These are phyloP conservation scores for Phytophthora brassicae DNA, from an alignment of 352 stramenopile species.

Conservation along the genomic window DNA sequence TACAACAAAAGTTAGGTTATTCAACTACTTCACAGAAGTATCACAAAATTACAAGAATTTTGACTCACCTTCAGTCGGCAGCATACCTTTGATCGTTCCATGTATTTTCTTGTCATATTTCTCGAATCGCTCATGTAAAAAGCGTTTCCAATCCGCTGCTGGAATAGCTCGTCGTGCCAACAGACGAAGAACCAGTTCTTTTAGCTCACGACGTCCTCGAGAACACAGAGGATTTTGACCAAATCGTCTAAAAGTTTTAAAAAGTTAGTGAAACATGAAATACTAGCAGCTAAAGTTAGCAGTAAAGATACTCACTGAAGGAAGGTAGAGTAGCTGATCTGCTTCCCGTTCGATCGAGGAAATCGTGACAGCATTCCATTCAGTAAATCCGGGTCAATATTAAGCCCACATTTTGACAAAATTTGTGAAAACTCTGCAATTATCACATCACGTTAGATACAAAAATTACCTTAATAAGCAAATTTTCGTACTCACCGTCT, in stretches of 20 bases:
- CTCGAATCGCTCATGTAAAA: slow-evolving; percentile 38
- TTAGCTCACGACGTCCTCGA: slow-evolving; percentile 44
- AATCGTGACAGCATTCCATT: slow-evolving; percentile 57
- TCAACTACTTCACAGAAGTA: not conserved
- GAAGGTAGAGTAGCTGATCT: slow-evolving; percentile 48
- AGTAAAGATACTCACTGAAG: slow-evolving; percentile 39
- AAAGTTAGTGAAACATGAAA: not conserved
- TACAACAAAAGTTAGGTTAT: no score
- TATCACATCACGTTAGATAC: not conserved
- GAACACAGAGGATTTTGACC: slow-evolving; percentile 45
- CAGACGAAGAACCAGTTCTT: slow-evolving; percentile 28
- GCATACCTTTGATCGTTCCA: slow-evolving; percentile 18
- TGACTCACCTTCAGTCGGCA: slow-evolving; percentile 36
- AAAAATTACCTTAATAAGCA: not conserved
- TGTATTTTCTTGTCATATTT: slow-evolving; percentile 46
- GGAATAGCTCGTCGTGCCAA: slow-evolving; percentile 17
- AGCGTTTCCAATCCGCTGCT: slow-evolving; percentile 28
- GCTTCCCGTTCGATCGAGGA: slow-evolving; percentile 29
- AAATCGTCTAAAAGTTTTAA: slow-evolving; percentile 35
- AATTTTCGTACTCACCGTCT: slow-evolving; percentile 29
- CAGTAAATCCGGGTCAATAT: slow-evolving; percentile 31
- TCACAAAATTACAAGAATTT: not conserved
- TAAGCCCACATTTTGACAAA: slow-evolving; percentile 33
- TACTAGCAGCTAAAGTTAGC: no score
- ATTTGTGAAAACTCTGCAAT: slow-evolving; percentile 44